Evolutionary conservation across 441 rosid genomes (phyloP), one percentile per base, ranked within the genome.

Genomic region (Mallotus japonicus): DNA sequence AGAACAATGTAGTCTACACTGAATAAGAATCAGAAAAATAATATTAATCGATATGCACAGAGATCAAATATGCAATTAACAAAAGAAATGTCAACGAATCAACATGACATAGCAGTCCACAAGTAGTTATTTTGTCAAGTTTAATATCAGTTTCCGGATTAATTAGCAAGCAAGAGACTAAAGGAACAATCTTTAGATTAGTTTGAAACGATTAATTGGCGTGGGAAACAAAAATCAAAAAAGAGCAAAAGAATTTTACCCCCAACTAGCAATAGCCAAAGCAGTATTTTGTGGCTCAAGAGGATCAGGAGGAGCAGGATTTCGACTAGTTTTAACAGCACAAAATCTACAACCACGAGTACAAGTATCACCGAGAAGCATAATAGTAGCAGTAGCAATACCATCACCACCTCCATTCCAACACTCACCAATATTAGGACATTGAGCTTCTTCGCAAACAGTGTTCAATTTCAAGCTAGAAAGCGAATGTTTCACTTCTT

Each of bases 391-490:
- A 1, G 98, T 95, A 22, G 98, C 89, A 81, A 93, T 85, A 65
- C 98, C 99, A 77, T 93, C 99, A 32, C 87, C 92, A 66, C 99
- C 99, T 58, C 99, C 99, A 89, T 93, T 95, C 99, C 99, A 95
- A 82, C 99, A 95, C 96, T 91, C 97, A 64, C 98, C 98, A 32
- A 93, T 91, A 73, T 95, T 95, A 58, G 98, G 98, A 79, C 99
- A 93, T 76, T 93, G 98, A 60, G 99, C 98, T 79, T 93, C 99
- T 67, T 93, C 92, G 51, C 99, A 95, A 19, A 95, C 99, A 75
- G 98, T 93, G 51, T 90, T 89, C 66, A 95, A 98, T 24, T 86
- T 93, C 70, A 93, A 85, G 59, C 85, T 77, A 53, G 99, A 89
- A 12, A 93, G 82, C 7, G 95, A 85, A 6, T 86, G 83, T 66